Base-by-base conservation (phyloP, 495 filamentous ascomycete species). In the Opeltia flavorubescens region DNA sequence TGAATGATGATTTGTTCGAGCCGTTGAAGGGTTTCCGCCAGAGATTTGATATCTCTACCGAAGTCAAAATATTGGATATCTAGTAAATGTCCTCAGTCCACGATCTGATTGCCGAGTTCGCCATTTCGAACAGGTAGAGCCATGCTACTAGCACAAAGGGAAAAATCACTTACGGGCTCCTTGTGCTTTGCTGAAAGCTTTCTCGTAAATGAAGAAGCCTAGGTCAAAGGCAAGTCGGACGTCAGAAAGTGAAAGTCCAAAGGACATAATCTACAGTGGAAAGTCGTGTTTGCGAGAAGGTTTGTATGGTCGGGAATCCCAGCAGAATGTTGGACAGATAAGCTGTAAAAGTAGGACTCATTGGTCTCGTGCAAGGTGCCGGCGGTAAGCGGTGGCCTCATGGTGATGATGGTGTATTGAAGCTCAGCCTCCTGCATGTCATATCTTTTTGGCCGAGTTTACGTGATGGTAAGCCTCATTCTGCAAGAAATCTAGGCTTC, bases 21-120 rank as follows among this genome's bases (percentile, higher is more conserved):
- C 2, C 31, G 41, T 28, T 31, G 25, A 2, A 51, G 46, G 25
- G 26, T 55, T 8, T 50, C 35, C 6, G 13, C 49, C 9, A 57
- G 43, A 0, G 42, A 31, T 5, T 52, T 31, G 13, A 57, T 49
- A 3, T 57, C 49, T 33, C 34, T 36, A 0, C 55, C 42, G 25
- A 57, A 57, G n/a, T 38, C 25, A 2, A 31, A 4, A 28, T 57
- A 57, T 44, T 39, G 29, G 15, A 51, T 26, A 25, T 55, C 54
- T 57, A 38, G 17, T 17, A 15, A n/a, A 23, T 28, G 23, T 20
- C 7, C 9, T 15, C 11, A 47, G 44, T 36, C 17, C 11, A 38
- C 12, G 31, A 23, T 35, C 25, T 24, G 44, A 30, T 13, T 18
- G 15, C 13, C 27, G 26, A 17, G 11, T n/a, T 5, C 17, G 18